phyloP scores from a whole-genome alignment of 768 basidiomycete genomes.

The Mycena galericulata region DNA sequence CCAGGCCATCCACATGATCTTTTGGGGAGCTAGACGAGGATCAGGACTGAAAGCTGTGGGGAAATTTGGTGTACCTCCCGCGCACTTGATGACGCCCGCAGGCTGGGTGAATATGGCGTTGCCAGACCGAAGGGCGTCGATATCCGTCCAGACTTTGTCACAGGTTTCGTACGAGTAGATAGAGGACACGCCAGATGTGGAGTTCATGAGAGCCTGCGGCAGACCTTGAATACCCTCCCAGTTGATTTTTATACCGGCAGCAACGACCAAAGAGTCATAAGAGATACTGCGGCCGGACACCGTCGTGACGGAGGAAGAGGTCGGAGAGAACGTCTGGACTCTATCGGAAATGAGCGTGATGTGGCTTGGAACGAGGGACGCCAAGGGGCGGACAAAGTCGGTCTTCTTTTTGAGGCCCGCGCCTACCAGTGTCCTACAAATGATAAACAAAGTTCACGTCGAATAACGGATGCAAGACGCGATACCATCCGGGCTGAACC shows the following conservation, averaged over 20 bases:
- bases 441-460: slow-evolving; percentile 7
- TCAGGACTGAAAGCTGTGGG: background rate
- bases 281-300: slow-evolving; percentile 73
- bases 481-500: slow-evolving; percentile 88
- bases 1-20: slow-evolving; percentile 99
- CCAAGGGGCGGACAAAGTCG: slow-evolving; percentile 73
- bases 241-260: slow-evolving; percentile 90
- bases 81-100: slow-evolving; percentile 92
- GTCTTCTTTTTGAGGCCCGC: slow-evolving; percentile 83
- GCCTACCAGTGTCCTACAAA: slow-evolving; percentile 88
- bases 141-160: slow-evolving; percentile 89
- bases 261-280: slow-evolving; percentile 92
- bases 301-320: slow-evolving; percentile 79
- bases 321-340: slow-evolving; percentile 81
- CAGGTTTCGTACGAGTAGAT: slow-evolving; percentile 93
- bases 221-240: slow-evolving; percentile 83
- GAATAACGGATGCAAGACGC: slow-evolving; percentile 5
- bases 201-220: slow-evolving; percentile 79
- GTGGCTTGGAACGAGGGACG: slow-evolving; percentile 78
- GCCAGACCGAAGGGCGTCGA: slow-evolving; percentile 80
- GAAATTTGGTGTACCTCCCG: slow-evolving; percentile 69
- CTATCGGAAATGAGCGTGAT: slow-evolving; percentile 79
- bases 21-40: slow-evolving; percentile 75
- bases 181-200: slow-evolving; percentile 85
- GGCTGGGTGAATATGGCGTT: slow-evolving; percentile 97